Conservation (phyloP, 2,329 filamentous ascomycete genomes). For the Aspergillus sp. region DNA sequence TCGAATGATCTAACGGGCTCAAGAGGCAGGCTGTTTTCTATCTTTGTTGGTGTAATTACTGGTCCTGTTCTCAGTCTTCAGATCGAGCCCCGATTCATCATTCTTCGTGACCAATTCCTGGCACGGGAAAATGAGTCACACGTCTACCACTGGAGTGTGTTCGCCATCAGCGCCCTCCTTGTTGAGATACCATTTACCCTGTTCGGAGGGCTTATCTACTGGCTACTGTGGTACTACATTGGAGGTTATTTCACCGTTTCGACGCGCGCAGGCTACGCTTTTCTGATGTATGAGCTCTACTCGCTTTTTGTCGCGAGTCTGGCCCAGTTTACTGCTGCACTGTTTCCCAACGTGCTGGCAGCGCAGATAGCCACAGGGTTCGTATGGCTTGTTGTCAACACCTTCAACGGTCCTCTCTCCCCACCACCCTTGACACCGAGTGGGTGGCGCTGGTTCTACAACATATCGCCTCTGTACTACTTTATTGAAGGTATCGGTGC, state of each 20-base stretch:
- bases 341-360: slow-evolving; percentile 74
- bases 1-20: background rate
- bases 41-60: slow-evolving; percentile 6
- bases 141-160: slow-evolving; percentile 15
- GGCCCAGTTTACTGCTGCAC: slow-evolving; percentile 64
- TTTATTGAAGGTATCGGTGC: slow-evolving; percentile 73
- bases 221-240: slow-evolving; percentile 76
- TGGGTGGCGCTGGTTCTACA: slow-evolving; percentile 79
- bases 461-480: slow-evolving; percentile 78
- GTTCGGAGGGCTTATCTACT: slow-evolving; percentile 74
- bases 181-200: slow-evolving; percentile 38
- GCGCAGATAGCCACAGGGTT: slow-evolving; percentile 77
- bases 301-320: slow-evolving; percentile 61
- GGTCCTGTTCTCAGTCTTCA: slow-evolving; percentile 5
- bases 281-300: slow-evolving; percentile 80
- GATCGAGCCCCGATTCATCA: slow-evolving; percentile 16
- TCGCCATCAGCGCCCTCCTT: slow-evolving; percentile 9
- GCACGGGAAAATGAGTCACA: slow-evolving; percentile 11
- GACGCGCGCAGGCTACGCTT: slow-evolving; percentile 74
- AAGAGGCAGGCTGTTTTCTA: slow-evolving; percentile 4
- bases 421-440: slow-evolving; percentile 68
- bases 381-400: slow-evolving; percentile 73
- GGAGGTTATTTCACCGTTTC: slow-evolving; percentile 64
- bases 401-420: slow-evolving; percentile 83
- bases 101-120: slow-evolving; percentile 9